Base-by-base conservation (phyloP, 2,329 filamentous ascomycete species). In the Curvularia lunata region DNA sequence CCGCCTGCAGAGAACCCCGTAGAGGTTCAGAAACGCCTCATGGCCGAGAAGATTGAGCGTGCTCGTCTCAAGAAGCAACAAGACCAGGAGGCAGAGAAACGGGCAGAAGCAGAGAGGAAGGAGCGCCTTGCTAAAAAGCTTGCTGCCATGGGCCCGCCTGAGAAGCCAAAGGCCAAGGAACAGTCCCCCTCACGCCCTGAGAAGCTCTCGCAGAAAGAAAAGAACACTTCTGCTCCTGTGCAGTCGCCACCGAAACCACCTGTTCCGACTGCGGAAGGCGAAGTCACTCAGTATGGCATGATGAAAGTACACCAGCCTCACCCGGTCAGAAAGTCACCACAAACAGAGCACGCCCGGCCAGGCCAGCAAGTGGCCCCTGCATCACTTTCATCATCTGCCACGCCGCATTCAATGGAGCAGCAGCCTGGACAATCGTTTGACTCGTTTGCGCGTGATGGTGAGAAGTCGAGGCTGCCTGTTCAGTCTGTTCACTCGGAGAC, bases 101-200 rank as follows among this genome's bases (percentile, higher is more conserved):
- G 82, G n/a, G 88, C 91, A 68, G 89, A 91, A 69, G 88, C 86
- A n/a, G 90, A 85, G 18, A 85, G 83, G 58, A 84, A 85, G 66
- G 89, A 91, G 70, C 85, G 90, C 23, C 87, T 93, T 59, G 85
- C 87, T 47, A 83, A 88, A 71, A 92, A 91, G 75, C 78, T 93
- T 46, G 89, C 89, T 66, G 86, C 86, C 8, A 78, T 93, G 71
- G 89, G 88, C 0, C 86, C 88, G 16, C 80, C 69, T 10, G 68
- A 71, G 2, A 75, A 74, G 59, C 49, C 69, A 1, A 76, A 77
- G 57, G 46, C 61, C 66, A 77, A 75, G 63, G 78, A 80, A 42
- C 60, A 69, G 63, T 69, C 73, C 6, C 71, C 79, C 21, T 75
- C 79, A 12, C 74, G 66, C 46, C 47, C 58, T 16, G 72, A 70